phyloP scores from a whole-genome alignment of 306 rosid genomes.

The Acacia melanoxylon region DNA sequence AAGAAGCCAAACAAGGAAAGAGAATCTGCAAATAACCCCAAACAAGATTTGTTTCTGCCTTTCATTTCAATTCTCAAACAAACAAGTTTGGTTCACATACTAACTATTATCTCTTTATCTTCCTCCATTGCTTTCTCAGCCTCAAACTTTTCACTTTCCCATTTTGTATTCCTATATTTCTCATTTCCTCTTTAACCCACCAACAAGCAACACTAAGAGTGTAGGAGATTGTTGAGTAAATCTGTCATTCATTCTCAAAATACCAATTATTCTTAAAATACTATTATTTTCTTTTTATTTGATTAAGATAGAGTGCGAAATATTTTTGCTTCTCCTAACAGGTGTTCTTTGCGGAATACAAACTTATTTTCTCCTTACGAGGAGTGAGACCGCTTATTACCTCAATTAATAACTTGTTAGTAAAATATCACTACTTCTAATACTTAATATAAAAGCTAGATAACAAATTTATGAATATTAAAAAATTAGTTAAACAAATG shows the following conservation, averaged over 20 bases:
- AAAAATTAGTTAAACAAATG: too few relatives aligned
- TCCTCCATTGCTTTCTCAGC: constrained; percentile 56
- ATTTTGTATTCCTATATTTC: background rate
- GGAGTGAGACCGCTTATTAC: too few relatives aligned
- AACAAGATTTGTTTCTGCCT: constrained; percentile 35
- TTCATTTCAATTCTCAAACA: constrained; percentile 24
- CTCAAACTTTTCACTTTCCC: constrained; percentile 44
- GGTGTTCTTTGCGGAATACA: too few relatives aligned
- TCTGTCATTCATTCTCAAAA: background rate
- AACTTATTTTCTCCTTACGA: too few relatives aligned
- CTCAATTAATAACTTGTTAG: too few relatives aligned
- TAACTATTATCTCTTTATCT: constrained; percentile 82
- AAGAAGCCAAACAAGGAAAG: constrained; percentile 26
- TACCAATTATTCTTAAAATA: too few relatives aligned
- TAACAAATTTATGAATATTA: too few relatives aligned
- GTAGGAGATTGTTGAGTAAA: background rate
- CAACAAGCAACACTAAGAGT: background rate
- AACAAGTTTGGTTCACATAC: constrained; percentile 55
- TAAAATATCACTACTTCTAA: too few relatives aligned
- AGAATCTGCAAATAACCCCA: background rate
- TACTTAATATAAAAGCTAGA: too few relatives aligned
- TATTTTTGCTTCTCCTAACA: too few relatives aligned
- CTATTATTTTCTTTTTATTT: too few relatives aligned
- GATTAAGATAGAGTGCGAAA: too few relatives aligned
- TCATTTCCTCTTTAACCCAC: background rate